Evolutionary conservation across 441 rosid genomes (phyloP).

Genomic region (Kokia cookei): DNA sequence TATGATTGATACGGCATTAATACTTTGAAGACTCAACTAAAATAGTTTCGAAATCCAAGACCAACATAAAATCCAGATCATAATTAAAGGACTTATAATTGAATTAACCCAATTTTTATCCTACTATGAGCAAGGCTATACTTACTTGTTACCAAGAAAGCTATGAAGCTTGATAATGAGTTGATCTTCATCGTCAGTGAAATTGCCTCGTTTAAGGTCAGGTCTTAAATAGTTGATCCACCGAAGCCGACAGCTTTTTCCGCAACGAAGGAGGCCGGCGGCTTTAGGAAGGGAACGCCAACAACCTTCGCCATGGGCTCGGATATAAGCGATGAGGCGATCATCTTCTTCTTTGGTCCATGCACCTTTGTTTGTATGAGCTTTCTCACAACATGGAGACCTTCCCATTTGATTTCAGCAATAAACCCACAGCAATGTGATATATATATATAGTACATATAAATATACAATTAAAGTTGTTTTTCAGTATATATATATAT

Average conservation of each 20-base stretch:
- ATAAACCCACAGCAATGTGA: not conserved
- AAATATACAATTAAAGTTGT: not conserved
- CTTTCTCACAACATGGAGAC: conserved; percentile 97
- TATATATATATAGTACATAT: not conserved
- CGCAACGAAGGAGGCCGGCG: conserved; percentile 91
- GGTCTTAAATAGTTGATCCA: conserved; percentile 95
- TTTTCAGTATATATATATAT: too few relatives aligned
- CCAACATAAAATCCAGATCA: too few relatives aligned
- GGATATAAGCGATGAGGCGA: conserved; percentile 72
- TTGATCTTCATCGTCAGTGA: conserved; percentile 87
- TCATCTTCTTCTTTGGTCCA: conserved; percentile 98
- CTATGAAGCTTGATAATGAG: conserved; percentile 91
- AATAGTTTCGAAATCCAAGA: too few relatives aligned
- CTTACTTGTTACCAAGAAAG: conserved; percentile 94
- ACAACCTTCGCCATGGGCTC: conserved; percentile 91
- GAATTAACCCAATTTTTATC: not conserved
- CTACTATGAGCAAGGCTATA: not conserved
- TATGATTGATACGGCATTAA: too few relatives aligned
- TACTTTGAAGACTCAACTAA: too few relatives aligned
- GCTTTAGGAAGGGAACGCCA: conserved; percentile 98
- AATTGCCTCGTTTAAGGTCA: conserved; percentile 91
- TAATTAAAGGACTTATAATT: too few relatives aligned
- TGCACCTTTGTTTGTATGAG: conserved; percentile 96
- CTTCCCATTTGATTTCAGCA: conserved; percentile 49
- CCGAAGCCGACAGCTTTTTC: conserved; percentile 91